Percentiles rank a stretch among this genome's conserved stretches.
Evolutionary conservation across 1,139 yeast genomes (phyloP).

Genomic region (Maudiozyma humilis): DNA sequence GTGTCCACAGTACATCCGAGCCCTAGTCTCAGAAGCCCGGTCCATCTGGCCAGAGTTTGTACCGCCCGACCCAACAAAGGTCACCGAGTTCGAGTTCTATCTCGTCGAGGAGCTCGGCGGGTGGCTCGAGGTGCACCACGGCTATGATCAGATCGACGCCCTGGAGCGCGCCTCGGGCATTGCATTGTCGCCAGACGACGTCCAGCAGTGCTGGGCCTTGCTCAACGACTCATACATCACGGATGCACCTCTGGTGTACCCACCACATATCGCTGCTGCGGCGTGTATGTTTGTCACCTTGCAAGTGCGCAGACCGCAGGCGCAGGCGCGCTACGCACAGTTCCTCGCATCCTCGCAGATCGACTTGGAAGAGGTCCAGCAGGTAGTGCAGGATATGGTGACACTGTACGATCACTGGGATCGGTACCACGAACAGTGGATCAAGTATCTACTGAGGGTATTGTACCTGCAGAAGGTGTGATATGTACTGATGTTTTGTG

Average conservation of each 20-base stretch:
- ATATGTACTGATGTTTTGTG: too few relatives aligned
- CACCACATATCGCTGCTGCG: conserved; percentile 87
- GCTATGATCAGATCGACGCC: conserved; percentile 67
- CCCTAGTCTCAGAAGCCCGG: conserved; percentile 76
- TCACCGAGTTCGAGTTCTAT: conserved; percentile 96
- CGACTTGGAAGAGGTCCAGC: conserved; percentile 66
- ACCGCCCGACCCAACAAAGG: conserved; percentile 81
- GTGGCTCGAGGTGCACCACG: conserved; percentile 77
- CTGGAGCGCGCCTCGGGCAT: conserved; percentile 32
- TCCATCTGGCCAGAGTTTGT: conserved; percentile 92
- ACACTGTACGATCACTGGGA: conserved; percentile 81
- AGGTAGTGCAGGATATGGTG: conserved; percentile 73
- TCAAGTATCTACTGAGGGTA: conserved; percentile 29
- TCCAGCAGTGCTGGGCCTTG: conserved; percentile 82
- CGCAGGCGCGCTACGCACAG: conserved; percentile 16
- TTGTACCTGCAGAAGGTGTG: conserved; percentile 19
- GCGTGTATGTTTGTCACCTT: conserved; percentile 47
- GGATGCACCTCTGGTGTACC: conserved; percentile 69
- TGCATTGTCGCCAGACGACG: conserved; percentile 46
- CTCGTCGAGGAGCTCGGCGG: conserved; percentile 82
- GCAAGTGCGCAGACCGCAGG: conserved; percentile 36
- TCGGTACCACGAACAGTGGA: conserved; percentile 57
- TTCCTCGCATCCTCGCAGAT: conserved; percentile 71
- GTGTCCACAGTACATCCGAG: conserved; percentile 86
- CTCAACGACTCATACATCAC: conserved; percentile 86